Base-by-base conservation (phyloP, 768 basidiomycete genomes). In the Boletales sp. region DNA sequence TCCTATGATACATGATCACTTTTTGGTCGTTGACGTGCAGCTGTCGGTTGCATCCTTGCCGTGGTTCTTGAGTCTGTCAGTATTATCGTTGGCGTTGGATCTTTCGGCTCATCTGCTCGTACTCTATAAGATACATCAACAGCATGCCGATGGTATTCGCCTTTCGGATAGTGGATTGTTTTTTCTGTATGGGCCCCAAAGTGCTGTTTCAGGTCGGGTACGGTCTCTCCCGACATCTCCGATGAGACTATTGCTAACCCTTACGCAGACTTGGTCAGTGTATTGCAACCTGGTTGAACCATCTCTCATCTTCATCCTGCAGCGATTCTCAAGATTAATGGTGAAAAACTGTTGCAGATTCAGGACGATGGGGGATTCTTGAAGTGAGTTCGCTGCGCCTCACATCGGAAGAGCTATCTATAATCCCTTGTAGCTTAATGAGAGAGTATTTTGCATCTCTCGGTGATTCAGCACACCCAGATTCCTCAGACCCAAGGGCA, bases 121-220 rank as follows among this genome's bases (percentile, higher is more conserved):
- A 36, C 43, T 42, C 21, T 56, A 87, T 6, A 51, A 62, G 90
- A 62, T 92, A 81, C 62, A 92, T 93, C 65, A 93, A 93, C 69
- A 90, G 87, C 63, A 92, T 94, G 90, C 90, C 94, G 2, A 87
- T 98, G 82, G 84, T 99, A 37, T 99, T 98, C 62, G 95, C 95
- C 0, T 99, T 96, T 75, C 83, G 96, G 31, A 90, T 96, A 63
- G 92, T 94, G 3, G 94, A 98, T 65, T 97, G 94, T 66, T 94
- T 97, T 74, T 87, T 97, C 72, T 94, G 93, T 58, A 97, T 99
- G 95, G 96, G 96, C 0, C 92, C 94, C 0, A 98, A 95, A 60
- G 96, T 99, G 2, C 72, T 99, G 37, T 99, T 99, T 75, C 96
- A 99, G 81, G 91, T 99, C 47, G 95, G 94, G 91, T 94, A 66